Conservation (phyloP, 805 yeast species). For the Saturnispora ahearnii region DNA sequence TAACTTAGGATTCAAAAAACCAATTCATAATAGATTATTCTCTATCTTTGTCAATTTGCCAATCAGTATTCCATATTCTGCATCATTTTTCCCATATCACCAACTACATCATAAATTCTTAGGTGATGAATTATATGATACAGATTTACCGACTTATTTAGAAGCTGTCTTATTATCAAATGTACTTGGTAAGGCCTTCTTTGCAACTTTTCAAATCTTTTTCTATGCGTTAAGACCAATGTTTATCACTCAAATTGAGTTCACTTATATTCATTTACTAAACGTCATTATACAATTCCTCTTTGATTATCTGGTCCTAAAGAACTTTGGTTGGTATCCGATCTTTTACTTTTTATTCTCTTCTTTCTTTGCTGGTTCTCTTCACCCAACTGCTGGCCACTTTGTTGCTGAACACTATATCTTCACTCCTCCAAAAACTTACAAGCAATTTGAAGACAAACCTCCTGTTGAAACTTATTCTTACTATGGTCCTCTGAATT, state of each 20-base stretch:
- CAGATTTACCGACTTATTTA: slow-evolving; percentile 75
- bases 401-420: slow-evolving; percentile 92
- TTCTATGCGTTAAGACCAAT: slow-evolving; percentile 88
- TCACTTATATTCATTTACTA: slow-evolving; percentile 65
- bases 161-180: slow-evolving; percentile 71
- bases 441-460: slow-evolving; percentile 23
- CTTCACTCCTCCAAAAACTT: slow-evolving; percentile 42
- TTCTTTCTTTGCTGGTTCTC: slow-evolving; percentile 80
- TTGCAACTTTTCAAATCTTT: slow-evolving; percentile 80
- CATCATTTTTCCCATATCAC: slow-evolving; percentile 84
- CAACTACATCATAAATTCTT: slow-evolving; percentile 84
- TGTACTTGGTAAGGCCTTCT: slow-evolving; percentile 79
- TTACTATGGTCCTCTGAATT: slow-evolving; percentile 73
- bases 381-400: slow-evolving; percentile 93
- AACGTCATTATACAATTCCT: slow-evolving; percentile 54
- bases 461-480: slow-evolving; percentile 81
- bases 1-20: slow-evolving; percentile 73
- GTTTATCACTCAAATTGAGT: slow-evolving; percentile 66
- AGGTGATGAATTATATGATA: slow-evolving; percentile 77
- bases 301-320: slow-evolving; percentile 51
- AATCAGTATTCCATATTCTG: slow-evolving; percentile 84
- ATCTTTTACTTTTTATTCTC: slow-evolving; percentile 61
- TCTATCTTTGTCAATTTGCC: slow-evolving; percentile 75
- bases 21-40: slow-evolving; percentile 67
- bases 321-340: slow-evolving; percentile 54